Base-by-base conservation (phyloP, 2,329 filamentous ascomycete genomes). In the Exophiala mesophila region DNA sequence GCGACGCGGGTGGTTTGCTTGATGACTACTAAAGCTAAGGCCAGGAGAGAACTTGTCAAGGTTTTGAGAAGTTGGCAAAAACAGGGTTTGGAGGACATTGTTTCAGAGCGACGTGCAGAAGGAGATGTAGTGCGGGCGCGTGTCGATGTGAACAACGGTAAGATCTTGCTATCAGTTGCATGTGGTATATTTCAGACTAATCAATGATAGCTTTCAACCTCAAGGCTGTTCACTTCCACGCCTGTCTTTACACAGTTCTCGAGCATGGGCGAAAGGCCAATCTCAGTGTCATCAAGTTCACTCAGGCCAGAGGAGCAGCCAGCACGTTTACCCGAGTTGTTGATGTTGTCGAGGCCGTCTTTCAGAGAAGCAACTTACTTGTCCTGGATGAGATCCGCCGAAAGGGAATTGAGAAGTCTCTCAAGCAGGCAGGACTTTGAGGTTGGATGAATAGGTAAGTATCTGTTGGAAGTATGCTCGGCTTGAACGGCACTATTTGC, bases 261-360 rank as follows among this genome's bases (percentile, higher is more conserved):
- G 86, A 95, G 66, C 85, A 92, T 58, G 86, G 86, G 35, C 82
- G 78, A 56, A 82, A 80, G 51, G 81, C 79, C 33, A 82, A 82
- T 34, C 74, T 96, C 40, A 85, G 83, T 61, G 80, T 96, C 52
- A 80, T 86, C 20, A 83, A 87, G 24, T 87, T 96, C 62, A 90
- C 85, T 1, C 89, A 96, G 59, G 88, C 92, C 59, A 82, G 82
- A 44, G 92, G 90, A n/a, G 89, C 90, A 2, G 88, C 87, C 26
- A 92, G 84, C 56, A 92, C 85, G 55, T 94, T 97, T 67, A 77
- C 87, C 60, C 82, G 80, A 58, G 85, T 95, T 7, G 77, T 94
- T 18, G 83, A 88, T 45, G 83, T 84, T 3, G 72, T 96, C 55
- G 76, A 82, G 52, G 71, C 76, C 15, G 76, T 87, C 12, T 80